Evolutionary conservation across 129 eudicot species (phyloP).

Genomic region (Ambrosia trifida): DNA sequence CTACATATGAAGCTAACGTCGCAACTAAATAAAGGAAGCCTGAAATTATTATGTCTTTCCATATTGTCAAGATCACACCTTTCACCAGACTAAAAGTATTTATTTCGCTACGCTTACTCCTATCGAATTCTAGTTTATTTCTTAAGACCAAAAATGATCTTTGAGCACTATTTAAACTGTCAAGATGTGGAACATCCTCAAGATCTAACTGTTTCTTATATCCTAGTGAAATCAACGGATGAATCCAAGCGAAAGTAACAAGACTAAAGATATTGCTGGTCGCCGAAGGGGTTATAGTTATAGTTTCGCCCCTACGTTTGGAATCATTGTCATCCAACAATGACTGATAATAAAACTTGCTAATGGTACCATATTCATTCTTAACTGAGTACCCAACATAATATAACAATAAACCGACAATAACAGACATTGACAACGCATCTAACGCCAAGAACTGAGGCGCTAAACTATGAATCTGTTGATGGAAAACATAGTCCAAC

Average conservation of each 20-base stretch:
- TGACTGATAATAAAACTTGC: slow-evolving; percentile 12
- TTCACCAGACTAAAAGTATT: slow-evolving; percentile 54
- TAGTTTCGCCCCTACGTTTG: slow-evolving; percentile 30
- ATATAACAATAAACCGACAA: slow-evolving; percentile 48
- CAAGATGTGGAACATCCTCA: slow-evolving; percentile 85
- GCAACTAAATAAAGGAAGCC: slow-evolving; percentile 44
- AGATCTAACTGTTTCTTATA: slow-evolving; percentile 63
- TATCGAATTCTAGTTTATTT: slow-evolving; percentile 40
- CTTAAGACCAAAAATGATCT: slow-evolving; percentile 49
- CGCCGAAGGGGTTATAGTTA: slow-evolving; percentile 44
- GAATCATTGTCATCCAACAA: slow-evolving; percentile 41
- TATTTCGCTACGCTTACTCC: slow-evolving; percentile 29
- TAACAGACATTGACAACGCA: slow-evolving; percentile 35
- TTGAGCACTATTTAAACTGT: slow-evolving; percentile 45
- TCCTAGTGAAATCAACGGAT: slow-evolving; percentile 63
- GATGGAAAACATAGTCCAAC: slow-evolving; percentile 39
- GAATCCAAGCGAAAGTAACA: slow-evolving; percentile 74
- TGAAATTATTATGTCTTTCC: slow-evolving; percentile 61
- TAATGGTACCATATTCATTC: slow-evolving; percentile 18
- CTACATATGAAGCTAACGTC: slow-evolving; percentile 68
- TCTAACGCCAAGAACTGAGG: slow-evolving; percentile 55
- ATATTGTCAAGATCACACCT: slow-evolving; percentile 50
- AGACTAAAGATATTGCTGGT: slow-evolving; percentile 48
- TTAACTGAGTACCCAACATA: slow-evolving; percentile 43
- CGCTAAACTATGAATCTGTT: slow-evolving; percentile 25